A percentile compares a stretch with the other conserved stretches of the same genome.
Conservation (phyloP, 192 early-diverging fungal genomes). For the Umbelopsis isabellina region DNA sequence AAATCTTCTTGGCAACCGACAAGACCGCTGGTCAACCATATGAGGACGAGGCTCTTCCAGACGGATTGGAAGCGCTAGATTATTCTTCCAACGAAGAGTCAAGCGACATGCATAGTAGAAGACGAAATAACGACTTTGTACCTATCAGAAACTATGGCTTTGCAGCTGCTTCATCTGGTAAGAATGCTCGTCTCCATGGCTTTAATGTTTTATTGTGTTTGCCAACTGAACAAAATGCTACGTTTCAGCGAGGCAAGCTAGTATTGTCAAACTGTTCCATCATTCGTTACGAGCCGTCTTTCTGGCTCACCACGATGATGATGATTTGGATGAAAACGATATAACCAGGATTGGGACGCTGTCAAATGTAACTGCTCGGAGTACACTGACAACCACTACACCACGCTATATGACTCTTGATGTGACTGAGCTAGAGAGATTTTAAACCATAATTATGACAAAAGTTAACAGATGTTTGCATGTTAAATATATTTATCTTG, state of each 20-base stretch:
- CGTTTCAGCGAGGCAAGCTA: background rate
- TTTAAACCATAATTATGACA: background rate
- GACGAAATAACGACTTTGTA: background rate
- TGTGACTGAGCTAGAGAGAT: slow-evolving; percentile 1
- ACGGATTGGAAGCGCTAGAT: slow-evolving; percentile 7
- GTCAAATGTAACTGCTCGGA: background rate
- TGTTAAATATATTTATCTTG: background rate
- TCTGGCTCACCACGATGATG: background rate
- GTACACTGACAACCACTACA: background rate
- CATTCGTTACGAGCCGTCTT: background rate
- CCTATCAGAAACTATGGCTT: background rate
- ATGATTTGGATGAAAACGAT: background rate
- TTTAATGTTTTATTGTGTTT: background rate
- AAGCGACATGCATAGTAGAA: background rate
- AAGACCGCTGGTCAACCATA: background rate
- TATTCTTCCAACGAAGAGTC: background rate
- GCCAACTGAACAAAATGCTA: no score
- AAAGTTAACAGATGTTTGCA: background rate
- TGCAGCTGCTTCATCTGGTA: background rate
- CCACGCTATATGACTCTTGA: background rate
- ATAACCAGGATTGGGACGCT: background rate
- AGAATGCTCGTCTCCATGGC: background rate
- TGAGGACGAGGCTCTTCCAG: background rate
- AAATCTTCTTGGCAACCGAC: background rate
- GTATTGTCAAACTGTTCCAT: background rate